Evolutionary conservation across 306 rosid genomes (phyloP).

Genomic region (Fragaria vesca): DNA sequence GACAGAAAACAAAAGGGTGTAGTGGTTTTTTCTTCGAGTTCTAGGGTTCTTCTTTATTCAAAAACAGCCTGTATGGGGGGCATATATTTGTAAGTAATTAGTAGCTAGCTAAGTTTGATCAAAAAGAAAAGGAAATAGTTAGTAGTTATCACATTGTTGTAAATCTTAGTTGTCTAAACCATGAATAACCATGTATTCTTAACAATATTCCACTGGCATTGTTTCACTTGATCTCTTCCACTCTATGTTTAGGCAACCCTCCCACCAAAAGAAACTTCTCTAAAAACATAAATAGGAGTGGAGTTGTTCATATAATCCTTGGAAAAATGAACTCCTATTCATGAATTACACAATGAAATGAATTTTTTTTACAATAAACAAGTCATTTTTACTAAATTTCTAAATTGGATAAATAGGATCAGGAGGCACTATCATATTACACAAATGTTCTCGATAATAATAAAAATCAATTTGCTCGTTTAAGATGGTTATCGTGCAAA

Average conservation of each 20-base stretch:
- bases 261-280: background rate
- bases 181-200: background rate
- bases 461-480: too few species aligned
- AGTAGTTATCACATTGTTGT: background rate
- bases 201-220: background rate
- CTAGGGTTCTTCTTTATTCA: background rate
- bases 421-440: too few species aligned
- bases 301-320: too few species aligned
- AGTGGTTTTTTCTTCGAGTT: background rate
- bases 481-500: too few species aligned
- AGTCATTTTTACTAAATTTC: too few species aligned
- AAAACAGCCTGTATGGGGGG: background rate
- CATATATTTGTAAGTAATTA: background rate
- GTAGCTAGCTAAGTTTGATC: background rate
- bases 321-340: too few species aligned
- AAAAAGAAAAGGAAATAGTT: background rate
- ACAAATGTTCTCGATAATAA: too few species aligned
- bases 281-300: background rate
- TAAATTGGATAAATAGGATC: too few species aligned
- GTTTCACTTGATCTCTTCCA: background rate
- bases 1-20: background rate
- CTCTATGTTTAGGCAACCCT: conserved; percentile 1
- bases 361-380: too few species aligned
- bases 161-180: background rate
- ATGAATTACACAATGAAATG: too few species aligned